Evolutionary conservation across 345 rosid species (phyloP).

Genomic region (Brassica cretica): DNA sequence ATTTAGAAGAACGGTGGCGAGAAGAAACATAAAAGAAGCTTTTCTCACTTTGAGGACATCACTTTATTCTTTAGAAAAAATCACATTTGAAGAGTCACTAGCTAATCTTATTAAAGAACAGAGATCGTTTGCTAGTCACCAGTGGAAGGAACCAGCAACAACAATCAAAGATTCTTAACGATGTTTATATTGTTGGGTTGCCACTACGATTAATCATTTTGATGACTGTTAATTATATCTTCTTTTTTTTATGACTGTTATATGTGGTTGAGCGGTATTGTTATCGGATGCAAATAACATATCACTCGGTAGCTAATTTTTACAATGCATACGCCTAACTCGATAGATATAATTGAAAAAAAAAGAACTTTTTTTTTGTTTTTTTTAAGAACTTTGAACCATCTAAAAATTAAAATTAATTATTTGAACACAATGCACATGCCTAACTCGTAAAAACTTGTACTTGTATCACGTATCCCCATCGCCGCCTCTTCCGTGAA

Average conservation of each 20-base stretch:
- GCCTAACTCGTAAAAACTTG: neutral
- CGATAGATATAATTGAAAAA: neutral
- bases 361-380: neutral
- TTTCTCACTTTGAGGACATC: neutral
- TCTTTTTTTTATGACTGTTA: neutral
- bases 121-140: neutral
- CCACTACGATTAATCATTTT: neutral
- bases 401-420: neutral
- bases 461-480: neutral
- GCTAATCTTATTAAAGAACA: neutral
- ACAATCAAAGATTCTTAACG: neutral
- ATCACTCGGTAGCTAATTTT: neutral
- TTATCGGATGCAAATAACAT: neutral
- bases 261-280: neutral
- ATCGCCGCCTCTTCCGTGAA: neutral
- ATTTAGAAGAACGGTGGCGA: neutral
- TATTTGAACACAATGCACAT: neutral
- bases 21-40: neutral
- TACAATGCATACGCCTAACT: neutral
- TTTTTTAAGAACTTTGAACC: neutral
- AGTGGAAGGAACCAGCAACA: neutral
- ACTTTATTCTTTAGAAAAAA: neutral
- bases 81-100: neutral
- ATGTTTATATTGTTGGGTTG: neutral
- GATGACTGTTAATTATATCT: neutral